Conservation (phyloP, 2,329 filamentous ascomycete genomes). For the Pestalotiopsis sp. region DNA sequence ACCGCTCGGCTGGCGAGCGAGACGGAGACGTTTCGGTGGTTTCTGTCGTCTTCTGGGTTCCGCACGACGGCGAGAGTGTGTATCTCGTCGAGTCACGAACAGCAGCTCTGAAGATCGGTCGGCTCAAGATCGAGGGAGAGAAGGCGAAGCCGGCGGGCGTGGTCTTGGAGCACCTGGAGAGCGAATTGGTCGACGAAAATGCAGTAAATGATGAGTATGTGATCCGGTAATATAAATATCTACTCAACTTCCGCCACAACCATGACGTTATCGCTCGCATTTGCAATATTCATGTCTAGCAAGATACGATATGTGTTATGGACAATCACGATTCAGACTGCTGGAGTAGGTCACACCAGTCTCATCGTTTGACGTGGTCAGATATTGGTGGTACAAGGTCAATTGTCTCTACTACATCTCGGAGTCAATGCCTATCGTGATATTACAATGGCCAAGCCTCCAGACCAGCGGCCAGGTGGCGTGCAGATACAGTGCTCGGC, state of each 20-base stretch:
- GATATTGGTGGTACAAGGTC: slow-evolving; percentile 8
- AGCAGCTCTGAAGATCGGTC: background rate
- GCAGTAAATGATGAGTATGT: background rate
- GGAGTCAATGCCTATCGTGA: slow-evolving; percentile 6
- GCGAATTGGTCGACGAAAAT: background rate
- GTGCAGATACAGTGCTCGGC: slow-evolving; percentile 1
- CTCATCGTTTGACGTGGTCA: no score
- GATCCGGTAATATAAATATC: background rate
- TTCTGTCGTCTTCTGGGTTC: background rate
- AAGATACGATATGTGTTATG: no score
- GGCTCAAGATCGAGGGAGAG: background rate
- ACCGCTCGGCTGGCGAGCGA: background rate
- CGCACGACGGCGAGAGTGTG: background rate
- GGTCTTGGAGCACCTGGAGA: background rate
- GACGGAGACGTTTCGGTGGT: background rate
- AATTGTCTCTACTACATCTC: slow-evolving; percentile 14
- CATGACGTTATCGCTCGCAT: background rate
- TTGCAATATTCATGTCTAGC: background rate
- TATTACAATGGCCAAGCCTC: slow-evolving; percentile 15
- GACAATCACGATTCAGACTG: no score
- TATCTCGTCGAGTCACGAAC: background rate
- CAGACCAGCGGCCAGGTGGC: slow-evolving; percentile 1
- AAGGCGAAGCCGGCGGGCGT: background rate
- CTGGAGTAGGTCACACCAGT: no score
- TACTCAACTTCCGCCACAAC: background rate